Base-by-base conservation (phyloP, 164 flowering plant genomes). In the Warburgia ugandensis region DNA sequence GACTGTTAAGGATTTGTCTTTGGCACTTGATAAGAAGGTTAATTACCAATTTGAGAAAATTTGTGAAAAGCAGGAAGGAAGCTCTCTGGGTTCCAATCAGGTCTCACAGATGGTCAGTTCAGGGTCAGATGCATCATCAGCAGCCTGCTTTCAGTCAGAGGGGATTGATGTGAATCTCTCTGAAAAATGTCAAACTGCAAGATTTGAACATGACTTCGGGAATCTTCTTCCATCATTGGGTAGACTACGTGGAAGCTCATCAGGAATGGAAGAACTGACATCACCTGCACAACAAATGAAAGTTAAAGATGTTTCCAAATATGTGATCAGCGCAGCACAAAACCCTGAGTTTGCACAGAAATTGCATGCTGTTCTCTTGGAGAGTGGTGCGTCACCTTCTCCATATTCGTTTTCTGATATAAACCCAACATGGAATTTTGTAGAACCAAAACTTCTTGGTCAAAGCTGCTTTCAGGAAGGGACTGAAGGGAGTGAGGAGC, bases 281-380 rank as follows among this genome's bases (percentile, higher is more conserved):
- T 72, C 85, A 43, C 56, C 77, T 40, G 86, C 85, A 14, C 78
- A 84, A 48, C 71, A 79, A 57, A 72, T 68, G 73, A 78, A 79
- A 67, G 81, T 80, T 29, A 77, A 81, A 57, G 83, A 81, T 72
- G 91, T 83, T 29, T 83, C 89, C 12, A 73, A 79, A 35, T 86
- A 79, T 74, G 95, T 83, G 38, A 77, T 77, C 48, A 84, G 74
- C 66, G 89, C 92, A 29, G 83, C 97, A 49, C 81, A 86, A 66
- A 62, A 86, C 63, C 86, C 96, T 28, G 91, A 81, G 60, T 81
- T 86, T 68, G 91, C 91, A 11, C 87, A 78, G 67, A 83, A 87
- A 58, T 67, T 86, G 29, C 87, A 78, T 69, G 86, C 92, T 54
- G 83, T 91, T 54, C 73, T 83, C 64, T 58, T 81, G 54, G 89